Evolutionary conservation across 1,284 basidiomycete species (phyloP), one percentile per base, ranked within the genome.

Genomic region (Puccinia horiana): DNA sequence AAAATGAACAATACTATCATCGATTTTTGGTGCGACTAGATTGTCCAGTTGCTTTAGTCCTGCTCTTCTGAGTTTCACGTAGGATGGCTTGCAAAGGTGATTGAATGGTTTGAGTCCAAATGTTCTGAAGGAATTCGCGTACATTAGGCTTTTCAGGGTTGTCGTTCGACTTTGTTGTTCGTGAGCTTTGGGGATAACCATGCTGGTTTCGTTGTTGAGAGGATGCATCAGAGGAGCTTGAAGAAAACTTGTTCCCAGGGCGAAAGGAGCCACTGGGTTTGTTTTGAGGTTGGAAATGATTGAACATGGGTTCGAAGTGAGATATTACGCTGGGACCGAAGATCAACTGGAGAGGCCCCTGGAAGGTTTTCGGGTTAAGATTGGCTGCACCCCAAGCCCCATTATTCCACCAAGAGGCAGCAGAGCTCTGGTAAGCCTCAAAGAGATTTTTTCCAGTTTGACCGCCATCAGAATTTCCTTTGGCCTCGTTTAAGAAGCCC

Each of bases 221-320:
- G 29, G 73, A 75, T 14, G 73, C 20, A 42, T 54, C n/a, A 2
- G 73, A 58, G n/a, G 73, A 75, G 35, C 18, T 58, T 20, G 52
- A 44, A 47, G 42, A 76, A 26, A 20, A 20, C 8, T 42, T 44
- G 20, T 42, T 61, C 35, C 35, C 49, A 37, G 49, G 52, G 26
- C 42, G 32, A 37, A 61, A 65, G 11, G 58, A 63, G 26, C 11
- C 18, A 29, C 12, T 23, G 12, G 18, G 26, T 26, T 20, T n/a
- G n/a, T 40, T 26, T 44, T 44, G 75, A 65, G 61, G 26, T 76
- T 44, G 61, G n/a, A 61, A 76, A 49, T 67, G 76, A 29, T 14
- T 40, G 18, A 69, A 47, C 20, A 78, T 52, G 8, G 63, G 61
- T 52, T 78, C 76, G 44, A 78, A 78, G 58, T 49, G 49, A 69